phyloP scores from a whole-genome alignment of 1,139 yeast genomes.

The Candida labiduridarum region DNA sequence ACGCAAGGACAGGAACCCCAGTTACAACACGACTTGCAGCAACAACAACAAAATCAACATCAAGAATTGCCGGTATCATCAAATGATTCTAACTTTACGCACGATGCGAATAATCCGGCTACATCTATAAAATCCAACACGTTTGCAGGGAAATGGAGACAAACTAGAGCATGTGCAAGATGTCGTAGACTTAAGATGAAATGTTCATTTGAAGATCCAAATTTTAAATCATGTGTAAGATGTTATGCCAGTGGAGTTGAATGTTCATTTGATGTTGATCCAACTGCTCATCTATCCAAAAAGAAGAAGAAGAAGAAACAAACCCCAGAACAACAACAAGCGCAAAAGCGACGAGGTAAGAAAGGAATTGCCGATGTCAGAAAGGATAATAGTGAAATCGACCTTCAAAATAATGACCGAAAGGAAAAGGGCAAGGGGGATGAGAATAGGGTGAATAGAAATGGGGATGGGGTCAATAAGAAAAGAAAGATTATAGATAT shows the following conservation, averaged over 20 bases:
- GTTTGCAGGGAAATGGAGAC: conserved; percentile 43
- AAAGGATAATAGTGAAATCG: background rate
- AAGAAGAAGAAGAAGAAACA: conserved; percentile 20
- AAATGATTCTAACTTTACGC: too few species aligned
- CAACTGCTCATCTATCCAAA: conserved; percentile 38
- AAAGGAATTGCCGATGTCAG: background rate
- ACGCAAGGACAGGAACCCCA: background rate
- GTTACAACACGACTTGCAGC: background rate
- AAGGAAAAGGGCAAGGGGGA: background rate
- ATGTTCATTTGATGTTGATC: conserved; percentile 53
- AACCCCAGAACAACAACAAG: too few species aligned
- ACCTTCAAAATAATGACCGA: conserved; percentile 12
- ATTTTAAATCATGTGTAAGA: conserved; percentile 44
- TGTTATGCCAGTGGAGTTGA: conserved; percentile 46
- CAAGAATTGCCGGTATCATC: background rate
- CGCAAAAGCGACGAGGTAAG: background rate
- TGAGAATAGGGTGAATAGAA: background rate
- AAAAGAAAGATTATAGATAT: conserved; percentile 8
- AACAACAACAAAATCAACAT: background rate
- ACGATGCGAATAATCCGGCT: too few species aligned
- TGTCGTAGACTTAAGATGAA: conserved; percentile 59
- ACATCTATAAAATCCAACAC: background rate
- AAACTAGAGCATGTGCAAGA: conserved; percentile 56
- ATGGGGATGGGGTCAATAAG: background rate
- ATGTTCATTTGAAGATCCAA: conserved; percentile 54